Base-by-base conservation (phyloP, 495 filamentous ascomycete genomes). In the Penicillium cataractarum region DNA sequence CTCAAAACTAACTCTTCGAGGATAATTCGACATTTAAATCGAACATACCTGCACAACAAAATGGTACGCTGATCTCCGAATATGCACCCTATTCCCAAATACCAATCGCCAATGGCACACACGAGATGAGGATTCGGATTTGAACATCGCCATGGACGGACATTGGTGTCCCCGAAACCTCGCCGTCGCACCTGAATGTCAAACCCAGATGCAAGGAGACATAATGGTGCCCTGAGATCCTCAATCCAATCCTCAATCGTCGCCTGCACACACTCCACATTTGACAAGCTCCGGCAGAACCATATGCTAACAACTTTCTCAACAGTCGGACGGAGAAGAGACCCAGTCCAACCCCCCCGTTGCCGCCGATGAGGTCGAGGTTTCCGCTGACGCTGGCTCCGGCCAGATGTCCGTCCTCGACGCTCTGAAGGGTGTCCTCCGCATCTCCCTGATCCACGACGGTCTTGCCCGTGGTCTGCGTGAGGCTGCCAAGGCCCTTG, bases 401-500 rank as follows among this genome's bases (percentile, higher is more conserved):
- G 93, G 93, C 72, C 91, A 96, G 85, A 97, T 98, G 93, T 92
- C 90, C 71, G 93, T 97, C 72, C 90, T 97, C 68, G 95, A 98
- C 69, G 96, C 95, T 62, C 90, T 99, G 67, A 98, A 98, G 84
- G 93, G 82, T 67, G 95, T 97, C 65, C 87, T 99, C 65, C 97
- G 97, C 85, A 88, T 97, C 76, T 92, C 95, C 32, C 92, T 99
- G 69, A 97, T 98, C 89, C 93, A 99, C 88, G 96, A 99, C 78
- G 95, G 95, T 77, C 93, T 99, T 64, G 96, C 95, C 64, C 95
- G 95, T 75, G 95, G 95, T 79, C 90, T 99, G 61, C 92, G 96
- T 67, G 95, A 99, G 83, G 96, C 96, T 56, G 89, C 87, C 83
- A 99, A 99, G 87, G 92, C 95, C 55, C 90, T 99, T 63, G 96